Percentiles rank a stretch among this genome's conserved stretches.
Evolutionary conservation across 1,139 yeast species (phyloP).

Genomic region (Blastobotrys arbuscula): DNA sequence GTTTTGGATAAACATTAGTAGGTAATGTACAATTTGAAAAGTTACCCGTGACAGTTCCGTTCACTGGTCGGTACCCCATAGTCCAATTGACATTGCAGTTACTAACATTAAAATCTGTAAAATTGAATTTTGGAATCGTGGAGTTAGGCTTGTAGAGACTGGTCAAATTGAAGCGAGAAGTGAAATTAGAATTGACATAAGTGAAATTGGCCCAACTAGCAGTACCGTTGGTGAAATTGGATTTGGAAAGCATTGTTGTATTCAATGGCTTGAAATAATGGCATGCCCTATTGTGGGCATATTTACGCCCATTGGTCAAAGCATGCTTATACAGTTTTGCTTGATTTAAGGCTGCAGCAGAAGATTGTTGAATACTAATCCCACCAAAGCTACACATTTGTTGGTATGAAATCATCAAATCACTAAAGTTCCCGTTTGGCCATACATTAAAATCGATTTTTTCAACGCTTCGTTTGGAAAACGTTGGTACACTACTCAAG

Average conservation of each 20-base stretch:
- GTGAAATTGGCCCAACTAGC: not conserved
- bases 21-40: not conserved
- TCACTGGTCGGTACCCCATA: not conserved
- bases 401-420: not conserved
- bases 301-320: not conserved
- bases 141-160: too few species aligned
- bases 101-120: not conserved
- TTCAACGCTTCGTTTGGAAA: not conserved
- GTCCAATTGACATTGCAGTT: not conserved
- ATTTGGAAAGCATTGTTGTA: not conserved
- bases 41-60: not conserved
- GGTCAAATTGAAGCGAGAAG: not conserved
- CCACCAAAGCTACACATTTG: slow-evolving; percentile 4
- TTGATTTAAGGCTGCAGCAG: not conserved
- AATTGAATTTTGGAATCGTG: not conserved
- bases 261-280: not conserved
- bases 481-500: not conserved
- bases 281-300: not conserved
- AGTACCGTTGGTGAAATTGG: not conserved
- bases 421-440: not conserved
- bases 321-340: not conserved
- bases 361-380: not conserved
- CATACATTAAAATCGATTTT: not conserved
- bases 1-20: not conserved
- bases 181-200: not conserved